These are phyloP conservation scores for Alternaria angustiovoidea DNA, from an alignment of 2,329 filamentous ascomycete species.

Conservation along the genomic window DNA sequence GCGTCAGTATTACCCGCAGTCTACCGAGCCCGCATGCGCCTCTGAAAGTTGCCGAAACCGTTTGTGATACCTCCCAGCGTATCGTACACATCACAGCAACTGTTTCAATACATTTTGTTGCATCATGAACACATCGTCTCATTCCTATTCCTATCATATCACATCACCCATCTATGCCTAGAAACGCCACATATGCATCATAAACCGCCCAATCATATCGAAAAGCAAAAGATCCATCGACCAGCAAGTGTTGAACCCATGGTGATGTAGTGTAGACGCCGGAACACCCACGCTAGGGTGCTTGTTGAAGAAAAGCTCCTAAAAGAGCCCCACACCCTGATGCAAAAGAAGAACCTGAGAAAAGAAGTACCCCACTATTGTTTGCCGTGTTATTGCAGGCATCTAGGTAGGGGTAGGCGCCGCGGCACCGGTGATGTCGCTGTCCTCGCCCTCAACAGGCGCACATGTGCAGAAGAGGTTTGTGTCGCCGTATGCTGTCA, in stretches of 20 bases:
- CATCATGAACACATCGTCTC: background rate
- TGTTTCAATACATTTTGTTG: rapidly evolving
- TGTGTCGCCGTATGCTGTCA: constrained; percentile 81
- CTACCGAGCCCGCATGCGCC: background rate
- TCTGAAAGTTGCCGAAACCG: too few relatives aligned
- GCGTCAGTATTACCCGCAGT: background rate
- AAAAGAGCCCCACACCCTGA: background rate
- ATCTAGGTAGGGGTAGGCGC: constrained; percentile 44
- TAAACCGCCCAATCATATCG: background rate
- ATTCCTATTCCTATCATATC: background rate
- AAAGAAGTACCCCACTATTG: background rate
- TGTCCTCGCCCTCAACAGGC: constrained; percentile 68
- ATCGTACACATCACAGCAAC: background rate
- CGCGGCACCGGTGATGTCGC: constrained; percentile 44
- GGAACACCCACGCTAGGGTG: constrained; percentile 1
- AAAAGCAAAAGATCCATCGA: background rate
- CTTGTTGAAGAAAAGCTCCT: constrained; percentile 3
- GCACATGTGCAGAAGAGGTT: constrained; percentile 96
- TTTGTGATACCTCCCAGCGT: background rate
- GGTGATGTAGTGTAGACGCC: constrained; percentile 3
- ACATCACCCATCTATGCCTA: background rate
- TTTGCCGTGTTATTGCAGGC: background rate
- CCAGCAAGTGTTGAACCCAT: constrained; percentile 5
- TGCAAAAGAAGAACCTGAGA: background rate
- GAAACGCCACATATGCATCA: constrained; percentile 1